A percentile compares a stretch with the other conserved stretches of the same genome.
Evolutionary conservation across 2,329 filamentous ascomycete genomes (phyloP).

Genomic region (Exophiala bonariae): DNA sequence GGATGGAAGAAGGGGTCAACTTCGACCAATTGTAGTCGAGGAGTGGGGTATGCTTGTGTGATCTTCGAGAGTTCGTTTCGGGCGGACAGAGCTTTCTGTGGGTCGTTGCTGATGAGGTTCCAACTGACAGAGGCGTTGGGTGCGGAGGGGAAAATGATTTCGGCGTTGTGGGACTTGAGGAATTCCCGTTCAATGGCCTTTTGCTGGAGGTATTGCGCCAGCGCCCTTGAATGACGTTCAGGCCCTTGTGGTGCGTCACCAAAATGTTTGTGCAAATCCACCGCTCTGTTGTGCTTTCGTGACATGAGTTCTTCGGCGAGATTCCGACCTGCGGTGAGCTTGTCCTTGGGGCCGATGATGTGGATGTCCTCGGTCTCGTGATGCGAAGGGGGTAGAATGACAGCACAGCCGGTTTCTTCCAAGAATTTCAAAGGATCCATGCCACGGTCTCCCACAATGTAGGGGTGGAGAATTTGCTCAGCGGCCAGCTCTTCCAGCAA

Average conservation of each 20-base stretch:
- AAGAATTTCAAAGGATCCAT: slow-evolving; percentile 83
- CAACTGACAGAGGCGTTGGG: slow-evolving; percentile 58
- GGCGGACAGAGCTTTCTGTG: slow-evolving; percentile 66
- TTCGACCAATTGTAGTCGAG: slow-evolving; percentile 44
- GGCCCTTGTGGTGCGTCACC: slow-evolving; percentile 70
- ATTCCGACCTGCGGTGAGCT: slow-evolving; percentile 73
- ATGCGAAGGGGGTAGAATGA: slow-evolving; percentile 74
- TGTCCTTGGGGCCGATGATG: slow-evolving; percentile 75
- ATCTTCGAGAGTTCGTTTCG: slow-evolving; percentile 51
- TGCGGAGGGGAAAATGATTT: slow-evolving; percentile 74
- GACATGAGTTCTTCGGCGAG: slow-evolving; percentile 86
- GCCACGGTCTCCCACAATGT: slow-evolving; percentile 85
- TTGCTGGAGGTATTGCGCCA: slow-evolving; percentile 84
- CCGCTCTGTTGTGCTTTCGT: slow-evolving; percentile 78
- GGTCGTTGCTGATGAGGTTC: slow-evolving; percentile 85
- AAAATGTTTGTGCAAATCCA: slow-evolving; percentile 81
- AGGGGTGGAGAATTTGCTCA: slow-evolving; percentile 85
- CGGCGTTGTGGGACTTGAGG: slow-evolving; percentile 77
- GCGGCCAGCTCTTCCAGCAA: slow-evolving; percentile 77
- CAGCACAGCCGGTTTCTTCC: slow-evolving; percentile 82
- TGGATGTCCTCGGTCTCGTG: slow-evolving; percentile 82
- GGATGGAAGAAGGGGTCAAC: slow-evolving; percentile 52
- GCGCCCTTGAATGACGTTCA: slow-evolving; percentile 75
- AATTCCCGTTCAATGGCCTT: slow-evolving; percentile 79
- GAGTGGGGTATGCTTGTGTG: slow-evolving; percentile 49